phyloP scores from a whole-genome alignment of 345 rosid species.

The Kernera saxatilis region DNA sequence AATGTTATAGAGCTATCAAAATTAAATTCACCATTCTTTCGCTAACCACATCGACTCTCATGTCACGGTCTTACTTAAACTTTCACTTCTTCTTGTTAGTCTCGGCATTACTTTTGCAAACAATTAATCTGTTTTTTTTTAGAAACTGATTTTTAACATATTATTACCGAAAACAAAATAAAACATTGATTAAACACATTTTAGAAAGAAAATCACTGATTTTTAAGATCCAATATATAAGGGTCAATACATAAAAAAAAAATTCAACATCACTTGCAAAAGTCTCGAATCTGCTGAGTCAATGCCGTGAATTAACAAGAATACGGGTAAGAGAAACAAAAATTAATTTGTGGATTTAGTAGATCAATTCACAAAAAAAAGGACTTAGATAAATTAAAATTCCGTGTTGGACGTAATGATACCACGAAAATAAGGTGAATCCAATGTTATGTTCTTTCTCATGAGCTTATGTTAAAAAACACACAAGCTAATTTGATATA shows the following conservation, averaged over 20 bases:
- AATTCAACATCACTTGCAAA: neutral
- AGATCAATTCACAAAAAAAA: neutral
- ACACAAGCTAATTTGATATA: neutral
- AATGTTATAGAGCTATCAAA: neutral
- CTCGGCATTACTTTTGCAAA: neutral
- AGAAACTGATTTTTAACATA: neutral
- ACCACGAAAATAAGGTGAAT: neutral
- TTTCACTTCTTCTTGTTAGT: too few species aligned
- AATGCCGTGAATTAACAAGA: neutral
- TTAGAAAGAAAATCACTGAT: neutral
- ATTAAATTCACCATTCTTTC: neutral
- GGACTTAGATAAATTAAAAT: neutral
- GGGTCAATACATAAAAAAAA: neutral
- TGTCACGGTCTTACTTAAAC: neutral
- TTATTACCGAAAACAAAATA: neutral
- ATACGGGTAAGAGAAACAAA: neutral
- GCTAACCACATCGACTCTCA: neutral
- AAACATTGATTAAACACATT: neutral
- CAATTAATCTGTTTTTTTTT: too few species aligned
- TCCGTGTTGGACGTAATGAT: neutral
- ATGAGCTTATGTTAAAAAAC: neutral
- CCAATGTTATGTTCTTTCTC: neutral
- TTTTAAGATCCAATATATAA: neutral
- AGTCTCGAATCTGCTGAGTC: neutral
- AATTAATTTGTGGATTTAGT: neutral